Evolutionary conservation across 1,139 yeast species (phyloP).

Genomic region (Geotrichum restrictum): DNA sequence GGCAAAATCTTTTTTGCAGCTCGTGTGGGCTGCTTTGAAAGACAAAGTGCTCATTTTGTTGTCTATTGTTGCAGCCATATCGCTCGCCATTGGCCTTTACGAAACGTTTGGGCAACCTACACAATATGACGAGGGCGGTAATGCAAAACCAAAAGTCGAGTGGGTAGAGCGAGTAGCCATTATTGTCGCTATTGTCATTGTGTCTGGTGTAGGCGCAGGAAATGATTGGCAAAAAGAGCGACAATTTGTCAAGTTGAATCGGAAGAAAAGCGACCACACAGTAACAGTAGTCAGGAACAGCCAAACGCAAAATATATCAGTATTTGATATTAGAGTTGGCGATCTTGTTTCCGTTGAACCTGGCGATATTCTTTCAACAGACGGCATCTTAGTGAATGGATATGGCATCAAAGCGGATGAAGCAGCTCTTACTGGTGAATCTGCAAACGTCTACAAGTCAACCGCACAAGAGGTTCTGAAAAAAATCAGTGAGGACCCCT

Average conservation of each 20-base stretch:
- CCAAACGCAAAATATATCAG: slow-evolving; percentile 61
- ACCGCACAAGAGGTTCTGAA: slow-evolving; percentile 51
- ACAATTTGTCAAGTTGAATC: slow-evolving; percentile 84
- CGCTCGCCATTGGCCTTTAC: slow-evolving; percentile 85
- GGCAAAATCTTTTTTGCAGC: slow-evolving; percentile 59
- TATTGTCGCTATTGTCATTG: slow-evolving; percentile 83
- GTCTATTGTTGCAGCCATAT: slow-evolving; percentile 79
- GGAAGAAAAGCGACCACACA: slow-evolving; percentile 72
- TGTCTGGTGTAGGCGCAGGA: slow-evolving; percentile 86
- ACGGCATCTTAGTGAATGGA: slow-evolving; percentile 69
- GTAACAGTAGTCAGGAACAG: slow-evolving; percentile 75
- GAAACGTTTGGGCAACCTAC: slow-evolving; percentile 86
- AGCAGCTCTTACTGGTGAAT: slow-evolving; percentile 89
- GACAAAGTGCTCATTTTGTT: slow-evolving; percentile 86
- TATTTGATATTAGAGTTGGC: slow-evolving; percentile 78
- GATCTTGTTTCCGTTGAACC: slow-evolving; percentile 80
- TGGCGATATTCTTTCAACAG: slow-evolving; percentile 93
- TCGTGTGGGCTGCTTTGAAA: slow-evolving; percentile 80
- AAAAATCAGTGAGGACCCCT: slow-evolving; percentile 30
- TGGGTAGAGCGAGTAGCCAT: slow-evolving; percentile 99
- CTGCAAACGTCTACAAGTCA: slow-evolving; percentile 68
- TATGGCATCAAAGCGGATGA: slow-evolving; percentile 81
- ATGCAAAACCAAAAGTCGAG: slow-evolving; percentile 71
- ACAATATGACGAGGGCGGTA: slow-evolving; percentile 72
- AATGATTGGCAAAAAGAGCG: slow-evolving; percentile 96